These are phyloP conservation scores for Phytopythium helicoides DNA, from an alignment of 352 stramenopile genomes.

Conservation along the genomic window DNA sequence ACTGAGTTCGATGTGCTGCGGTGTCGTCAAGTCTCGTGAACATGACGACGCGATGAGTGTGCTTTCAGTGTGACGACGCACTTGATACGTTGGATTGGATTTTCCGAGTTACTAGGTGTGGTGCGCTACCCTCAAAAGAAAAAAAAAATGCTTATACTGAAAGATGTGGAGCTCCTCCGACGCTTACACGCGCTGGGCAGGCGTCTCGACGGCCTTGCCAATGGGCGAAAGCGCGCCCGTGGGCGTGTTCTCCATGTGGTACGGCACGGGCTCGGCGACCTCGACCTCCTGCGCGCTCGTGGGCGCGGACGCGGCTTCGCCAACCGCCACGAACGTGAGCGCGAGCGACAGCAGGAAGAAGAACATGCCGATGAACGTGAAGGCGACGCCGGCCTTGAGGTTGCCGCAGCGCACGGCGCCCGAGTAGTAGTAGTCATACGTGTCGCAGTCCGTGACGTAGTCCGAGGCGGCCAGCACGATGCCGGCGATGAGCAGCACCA, in stretches of 20 bases:
- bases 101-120: too few species aligned
- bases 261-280: conserved; percentile 21
- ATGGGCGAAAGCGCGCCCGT: conserved; percentile 33
- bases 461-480: conserved; percentile 51
- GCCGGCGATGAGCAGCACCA: conserved; percentile 49
- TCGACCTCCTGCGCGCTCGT: conserved; percentile 8
- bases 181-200: conserved; percentile 7
- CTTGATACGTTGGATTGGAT: too few species aligned
- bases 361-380: conserved; percentile 54
- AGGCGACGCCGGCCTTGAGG: conserved; percentile 45
- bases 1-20: too few species aligned
- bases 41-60: too few species aligned
- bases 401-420: conserved; percentile 38
- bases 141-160: too few species aligned
- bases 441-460: conserved; percentile 41
- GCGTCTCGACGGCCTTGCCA: conserved; percentile 19
- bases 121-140: too few species aligned
- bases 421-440: conserved; percentile 10
- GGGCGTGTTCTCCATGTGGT: conserved; percentile 26
- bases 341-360: conserved; percentile 34
- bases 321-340: conserved; percentile 29
- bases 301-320: conserved; percentile 2
- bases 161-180: too few species aligned
- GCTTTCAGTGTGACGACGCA: too few species aligned
- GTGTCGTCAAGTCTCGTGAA: too few species aligned